Base-by-base conservation (phyloP, 1,284 basidiomycete genomes). In the Phylloporus sp. region DNA sequence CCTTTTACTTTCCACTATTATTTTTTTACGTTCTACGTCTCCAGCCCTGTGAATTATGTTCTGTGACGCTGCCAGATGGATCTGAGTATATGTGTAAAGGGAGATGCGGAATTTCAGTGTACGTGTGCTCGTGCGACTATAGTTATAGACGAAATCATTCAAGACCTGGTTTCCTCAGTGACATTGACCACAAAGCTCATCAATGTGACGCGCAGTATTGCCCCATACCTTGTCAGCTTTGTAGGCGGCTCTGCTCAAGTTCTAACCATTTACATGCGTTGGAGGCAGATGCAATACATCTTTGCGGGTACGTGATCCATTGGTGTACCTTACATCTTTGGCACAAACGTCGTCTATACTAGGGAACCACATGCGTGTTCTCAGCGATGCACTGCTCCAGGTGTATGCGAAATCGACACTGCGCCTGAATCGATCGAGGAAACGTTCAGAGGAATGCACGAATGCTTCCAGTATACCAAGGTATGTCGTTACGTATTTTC, bases 401-500 rank as follows among this genome's bases (percentile, higher is more conserved):
- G 88, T 0, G 85, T 86, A 32, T 89, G 88, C 66, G 82, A 88
- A 65, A 88, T 90, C 8, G 86, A 87, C 47, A 87, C 84, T 0
- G 79, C 83, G 1, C 89, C 89, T 0, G 83, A 86, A 65, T 86
- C 88, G 0, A 83, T 90, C 41, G 84, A 89, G 69, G 85, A 85
- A 2, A 88, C 86, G 0, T 90, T 90, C 68, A 80, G 78, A 1
- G 85, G 86, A 2, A 74, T 71, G 56, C 80, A 86, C 37, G 82
- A 85, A 62, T 81, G 79, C 0, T 87, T 86, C 64, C 81, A 85
- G 65, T 87, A 85, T 45, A 86, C 85, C 0, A 87, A 85, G 78
- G 85, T 84, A 65, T 32, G 75, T 66, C 32, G 39, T 73, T 23
- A 14, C 12, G 32, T 66, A 23, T 27, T 4, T 35, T 25, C 1